phyloP scores from a whole-genome alignment of 129 eudicot species.

The Chrysanthemum makinoi region DNA sequence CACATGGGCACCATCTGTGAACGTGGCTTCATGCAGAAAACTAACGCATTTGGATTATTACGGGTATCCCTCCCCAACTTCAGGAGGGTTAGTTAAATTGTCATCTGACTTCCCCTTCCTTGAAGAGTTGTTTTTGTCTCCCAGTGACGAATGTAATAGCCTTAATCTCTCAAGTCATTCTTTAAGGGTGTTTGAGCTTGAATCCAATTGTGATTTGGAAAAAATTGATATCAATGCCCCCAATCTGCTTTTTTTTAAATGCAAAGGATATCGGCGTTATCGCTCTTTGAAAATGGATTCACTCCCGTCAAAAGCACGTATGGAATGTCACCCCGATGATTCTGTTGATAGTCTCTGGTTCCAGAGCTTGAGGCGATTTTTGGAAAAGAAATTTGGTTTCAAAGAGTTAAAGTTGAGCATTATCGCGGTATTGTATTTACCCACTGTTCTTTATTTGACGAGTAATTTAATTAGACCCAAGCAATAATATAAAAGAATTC shows the following conservation, averaged over 20 bases:
- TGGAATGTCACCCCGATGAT: background rate
- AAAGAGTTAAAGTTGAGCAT: conserved; percentile 8
- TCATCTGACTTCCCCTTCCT: background rate
- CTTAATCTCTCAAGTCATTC: conserved; percentile 3
- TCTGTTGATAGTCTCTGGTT: background rate
- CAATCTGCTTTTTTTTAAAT: background rate
- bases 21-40: conserved; percentile 8
- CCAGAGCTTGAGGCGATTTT: background rate
- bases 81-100: background rate
- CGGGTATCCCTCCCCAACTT: background rate
- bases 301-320: background rate
- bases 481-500: background rate
- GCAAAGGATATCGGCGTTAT: background rate
- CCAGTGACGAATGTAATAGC: background rate
- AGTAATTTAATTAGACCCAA: background rate
- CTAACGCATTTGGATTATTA: background rate
- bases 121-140: background rate
- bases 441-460: background rate
- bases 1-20: background rate
- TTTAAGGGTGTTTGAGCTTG: background rate
- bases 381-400: background rate
- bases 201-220: background rate
- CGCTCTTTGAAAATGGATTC: background rate
- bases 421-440: background rate
- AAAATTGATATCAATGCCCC: background rate